A percentile compares a stretch with the other conserved stretches of the same genome.
phyloP scores from a whole-genome alignment of 352 stramenopile genomes.

The Lagenidium sp. region DNA sequence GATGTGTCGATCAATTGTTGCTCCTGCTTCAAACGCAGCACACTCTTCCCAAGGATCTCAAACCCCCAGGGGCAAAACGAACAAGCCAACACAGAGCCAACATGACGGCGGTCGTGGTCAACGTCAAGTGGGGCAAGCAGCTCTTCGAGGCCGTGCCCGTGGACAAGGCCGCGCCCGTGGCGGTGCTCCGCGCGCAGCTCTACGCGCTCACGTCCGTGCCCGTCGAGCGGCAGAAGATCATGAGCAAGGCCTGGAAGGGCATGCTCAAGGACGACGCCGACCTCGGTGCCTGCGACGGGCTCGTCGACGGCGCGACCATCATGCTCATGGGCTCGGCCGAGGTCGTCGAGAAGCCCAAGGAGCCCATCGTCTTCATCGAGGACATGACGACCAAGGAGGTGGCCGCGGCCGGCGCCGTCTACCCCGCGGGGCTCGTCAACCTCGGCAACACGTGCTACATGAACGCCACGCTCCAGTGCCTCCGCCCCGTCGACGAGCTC shows the following conservation, averaged over 20 bases:
- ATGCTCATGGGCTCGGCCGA: conserved; percentile 95
- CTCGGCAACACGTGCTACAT: conserved; percentile 91
- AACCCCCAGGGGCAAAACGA: neutral
- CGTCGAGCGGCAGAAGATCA: conserved; percentile 83
- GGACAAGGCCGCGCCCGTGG: conserved; percentile 55
- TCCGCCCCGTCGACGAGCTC: conserved; percentile 88
- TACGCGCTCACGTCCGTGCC: conserved; percentile 75
- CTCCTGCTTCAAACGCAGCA: no score
- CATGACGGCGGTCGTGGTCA: conserved; percentile 44
- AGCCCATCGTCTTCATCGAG: conserved; percentile 79
- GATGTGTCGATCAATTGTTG: no score
- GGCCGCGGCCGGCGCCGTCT: conserved; percentile 67
- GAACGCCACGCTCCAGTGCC: conserved; percentile 92
- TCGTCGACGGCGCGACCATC: conserved; percentile 53
- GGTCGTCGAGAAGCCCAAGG: conserved; percentile 78
- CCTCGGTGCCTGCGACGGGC: conserved; percentile 38
- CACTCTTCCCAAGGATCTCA: no score
- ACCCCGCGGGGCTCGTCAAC: conserved; percentile 91
- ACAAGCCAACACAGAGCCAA: conserved; percentile 3
- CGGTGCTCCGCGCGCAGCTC: conserved; percentile 75
- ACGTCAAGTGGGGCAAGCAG: conserved; percentile 86
- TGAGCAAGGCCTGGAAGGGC: conserved; percentile 86
- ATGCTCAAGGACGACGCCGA: conserved; percentile 85
- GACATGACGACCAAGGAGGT: conserved; percentile 81
- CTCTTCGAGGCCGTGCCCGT: conserved; percentile 55